Evolutionary conservation across 108 stramenopile genomes (phyloP).

Genomic region (Pseudonitzschia multistriata): DNA sequence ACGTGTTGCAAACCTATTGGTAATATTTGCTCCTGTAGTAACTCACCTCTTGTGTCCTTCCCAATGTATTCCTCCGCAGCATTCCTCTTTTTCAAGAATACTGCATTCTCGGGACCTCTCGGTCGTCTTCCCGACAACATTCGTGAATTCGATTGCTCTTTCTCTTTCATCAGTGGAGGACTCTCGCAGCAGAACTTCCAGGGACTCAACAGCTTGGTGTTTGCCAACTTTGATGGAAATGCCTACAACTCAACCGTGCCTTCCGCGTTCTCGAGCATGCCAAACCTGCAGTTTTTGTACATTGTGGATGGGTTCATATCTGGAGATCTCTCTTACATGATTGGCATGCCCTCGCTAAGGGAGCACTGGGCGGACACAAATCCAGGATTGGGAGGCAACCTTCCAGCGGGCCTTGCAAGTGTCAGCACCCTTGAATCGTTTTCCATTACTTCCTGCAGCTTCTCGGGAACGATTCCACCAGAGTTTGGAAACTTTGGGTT

Average conservation of each 20-base stretch:
- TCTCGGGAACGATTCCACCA: slow-evolving; percentile 25
- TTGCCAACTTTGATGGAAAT: slow-evolving; percentile 25
- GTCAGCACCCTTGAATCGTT: slow-evolving; percentile 23
- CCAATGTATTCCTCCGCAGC: background rate
- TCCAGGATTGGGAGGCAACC: slow-evolving; percentile 27
- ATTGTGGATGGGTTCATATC: slow-evolving; percentile 32
- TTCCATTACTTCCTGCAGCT: slow-evolving; percentile 19
- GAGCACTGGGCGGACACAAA: slow-evolving; percentile 39
- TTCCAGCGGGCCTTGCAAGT: slow-evolving; percentile 27
- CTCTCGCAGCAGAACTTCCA: slow-evolving; percentile 23
- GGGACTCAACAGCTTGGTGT: slow-evolving; percentile 29
- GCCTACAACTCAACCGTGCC: slow-evolving; percentile 33
- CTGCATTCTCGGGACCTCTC: slow-evolving; percentile 27
- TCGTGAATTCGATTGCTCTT: slow-evolving; percentile 27
- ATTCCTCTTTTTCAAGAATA: slow-evolving; percentile 23
- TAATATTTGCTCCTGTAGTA: background rate
- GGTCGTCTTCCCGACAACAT: slow-evolving; percentile 27
- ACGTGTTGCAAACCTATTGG: too few species aligned
- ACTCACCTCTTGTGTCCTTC: slow-evolving; percentile 1
- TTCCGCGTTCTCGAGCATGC: slow-evolving; percentile 16
- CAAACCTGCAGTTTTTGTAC: slow-evolving; percentile 29
- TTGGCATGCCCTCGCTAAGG: slow-evolving; percentile 28
- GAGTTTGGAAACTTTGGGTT: slow-evolving; percentile 23
- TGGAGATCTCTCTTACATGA: slow-evolving; percentile 35
- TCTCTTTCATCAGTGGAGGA: slow-evolving; percentile 30